phyloP scores from a whole-genome alignment of 495 filamentous ascomycete genomes.

The Penicillium nucicola region DNA sequence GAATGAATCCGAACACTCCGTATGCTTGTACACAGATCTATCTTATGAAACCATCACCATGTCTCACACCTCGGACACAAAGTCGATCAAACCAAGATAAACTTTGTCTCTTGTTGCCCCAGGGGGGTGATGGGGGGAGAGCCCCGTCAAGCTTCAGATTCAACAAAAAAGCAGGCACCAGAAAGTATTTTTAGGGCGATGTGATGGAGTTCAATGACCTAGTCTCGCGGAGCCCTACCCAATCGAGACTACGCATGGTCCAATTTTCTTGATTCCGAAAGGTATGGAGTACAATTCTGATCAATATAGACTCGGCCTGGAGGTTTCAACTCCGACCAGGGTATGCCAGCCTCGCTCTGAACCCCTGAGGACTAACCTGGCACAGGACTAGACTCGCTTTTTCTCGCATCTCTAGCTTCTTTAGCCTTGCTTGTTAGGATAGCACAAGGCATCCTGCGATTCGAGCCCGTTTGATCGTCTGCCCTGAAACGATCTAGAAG shows the following conservation, averaged over 20 bases:
- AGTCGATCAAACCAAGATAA: background rate
- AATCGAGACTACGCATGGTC: background rate
- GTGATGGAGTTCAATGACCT: background rate
- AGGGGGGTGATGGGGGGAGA: background rate
- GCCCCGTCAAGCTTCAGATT: background rate
- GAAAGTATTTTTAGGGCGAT: background rate
- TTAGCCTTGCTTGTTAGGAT: background rate
- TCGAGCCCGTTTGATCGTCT: constrained; percentile 37
- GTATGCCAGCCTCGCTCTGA: background rate
- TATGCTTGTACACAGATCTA: background rate
- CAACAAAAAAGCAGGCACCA: background rate
- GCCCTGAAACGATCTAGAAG: constrained; percentile 41
- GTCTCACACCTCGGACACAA: constrained; percentile 14
- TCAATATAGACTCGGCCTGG: constrained; percentile 13
- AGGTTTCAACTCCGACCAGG: constrained; percentile 14
- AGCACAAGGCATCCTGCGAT: constrained; percentile 13
- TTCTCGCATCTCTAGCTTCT: no score
- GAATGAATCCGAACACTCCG: background rate
- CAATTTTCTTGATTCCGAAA: background rate
- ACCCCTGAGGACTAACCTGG: background rate
- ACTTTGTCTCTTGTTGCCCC: background rate
- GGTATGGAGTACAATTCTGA: background rate
- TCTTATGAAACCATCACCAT: constrained; percentile 1
- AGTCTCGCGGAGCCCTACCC: background rate
- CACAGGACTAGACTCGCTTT: no score